A percentile compares a stretch with the other conserved stretches of the same genome.
These are phyloP conservation scores for Xylariaceae sp. DNA, from an alignment of 2,329 filamentous ascomycete species.

Conservation along the genomic window DNA sequence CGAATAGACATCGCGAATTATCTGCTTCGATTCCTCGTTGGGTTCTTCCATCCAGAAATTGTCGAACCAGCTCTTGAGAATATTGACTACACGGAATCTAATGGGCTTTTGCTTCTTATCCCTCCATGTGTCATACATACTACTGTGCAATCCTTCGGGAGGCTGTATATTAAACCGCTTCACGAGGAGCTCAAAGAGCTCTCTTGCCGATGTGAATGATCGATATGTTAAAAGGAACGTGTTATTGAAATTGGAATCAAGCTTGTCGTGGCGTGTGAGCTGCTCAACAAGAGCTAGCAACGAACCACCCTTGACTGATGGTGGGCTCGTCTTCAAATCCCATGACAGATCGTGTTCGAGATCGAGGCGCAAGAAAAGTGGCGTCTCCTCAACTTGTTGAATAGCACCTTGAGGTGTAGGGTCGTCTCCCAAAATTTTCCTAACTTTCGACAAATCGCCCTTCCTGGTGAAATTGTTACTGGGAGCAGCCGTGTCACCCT, in stretches of 20 bases:
- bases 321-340: conserved; percentile 73
- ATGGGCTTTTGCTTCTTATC: conserved; percentile 96
- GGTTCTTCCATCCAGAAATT: conserved; percentile 98
- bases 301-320: conserved; percentile 82
- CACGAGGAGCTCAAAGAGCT: conserved; percentile 89
- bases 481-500: conserved; percentile 49
- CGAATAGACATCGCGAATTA: conserved; percentile 83
- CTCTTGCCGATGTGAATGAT: conserved; percentile 86
- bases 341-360: conserved; percentile 86
- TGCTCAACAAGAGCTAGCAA: conserved; percentile 88
- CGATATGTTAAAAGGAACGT: conserved; percentile 96
- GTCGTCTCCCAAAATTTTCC: conserved; percentile 64
- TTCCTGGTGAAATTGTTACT: conserved; percentile 48
- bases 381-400: conserved; percentile 66
- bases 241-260: conserved; percentile 93
- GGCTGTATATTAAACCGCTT: conserved; percentile 91
- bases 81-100: conserved; percentile 93
- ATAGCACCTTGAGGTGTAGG: conserved; percentile 46
- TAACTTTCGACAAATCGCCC: conserved; percentile 60
- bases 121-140: conserved; percentile 82
- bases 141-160: conserved; percentile 69
- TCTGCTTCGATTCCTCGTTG: conserved; percentile 74
- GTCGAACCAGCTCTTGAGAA: conserved; percentile 97
- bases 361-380: conserved; percentile 80
- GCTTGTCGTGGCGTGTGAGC: conserved; percentile 89